These are phyloP conservation scores for Immersiporthe knoxdaviesiana DNA, from an alignment of 2,329 filamentous ascomycete species.

Conservation along the genomic window DNA sequence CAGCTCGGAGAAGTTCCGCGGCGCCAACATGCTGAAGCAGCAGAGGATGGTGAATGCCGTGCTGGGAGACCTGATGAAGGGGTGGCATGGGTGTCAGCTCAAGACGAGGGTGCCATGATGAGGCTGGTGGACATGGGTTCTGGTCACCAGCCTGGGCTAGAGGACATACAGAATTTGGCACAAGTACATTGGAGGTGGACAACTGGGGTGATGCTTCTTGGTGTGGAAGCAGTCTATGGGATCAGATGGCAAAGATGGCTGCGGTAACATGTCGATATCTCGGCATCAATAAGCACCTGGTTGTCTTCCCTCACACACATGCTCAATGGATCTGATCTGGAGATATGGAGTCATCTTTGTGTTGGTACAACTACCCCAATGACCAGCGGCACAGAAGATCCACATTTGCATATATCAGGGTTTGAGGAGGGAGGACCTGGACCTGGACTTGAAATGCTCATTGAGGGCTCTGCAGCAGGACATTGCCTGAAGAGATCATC, in stretches of 20 bases:
- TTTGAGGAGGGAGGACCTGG: not conserved
- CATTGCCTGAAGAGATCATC: not conserved
- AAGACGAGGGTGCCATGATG: slow-evolving; percentile 63
- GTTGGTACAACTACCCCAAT: not conserved
- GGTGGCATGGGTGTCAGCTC: slow-evolving; percentile 83
- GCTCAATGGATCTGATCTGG: not conserved
- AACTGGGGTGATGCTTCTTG: not conserved
- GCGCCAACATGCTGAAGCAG: slow-evolving; percentile 75
- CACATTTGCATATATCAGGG: not conserved
- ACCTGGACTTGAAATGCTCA: not conserved
- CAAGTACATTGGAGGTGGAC: not conserved
- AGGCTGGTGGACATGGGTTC: slow-evolving; percentile 4
- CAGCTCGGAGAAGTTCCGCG: slow-evolving; percentile 70
- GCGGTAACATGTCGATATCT: not conserved
- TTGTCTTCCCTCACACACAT: not conserved
- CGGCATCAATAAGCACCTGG: not conserved
- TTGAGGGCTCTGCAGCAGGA: not conserved
- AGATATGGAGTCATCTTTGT: not conserved
- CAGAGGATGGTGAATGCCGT: slow-evolving; percentile 79
- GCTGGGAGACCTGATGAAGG: slow-evolving; percentile 74
- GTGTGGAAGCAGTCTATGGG: not conserved
- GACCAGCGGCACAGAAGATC: not conserved
- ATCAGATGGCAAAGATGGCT: not conserved
- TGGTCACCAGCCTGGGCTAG: not conserved
- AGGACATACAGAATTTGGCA: not conserved